These are phyloP conservation scores for Apophysomyces sp. DNA, from an alignment of 371 early-diverging fungal species.

Conservation along the genomic window DNA sequence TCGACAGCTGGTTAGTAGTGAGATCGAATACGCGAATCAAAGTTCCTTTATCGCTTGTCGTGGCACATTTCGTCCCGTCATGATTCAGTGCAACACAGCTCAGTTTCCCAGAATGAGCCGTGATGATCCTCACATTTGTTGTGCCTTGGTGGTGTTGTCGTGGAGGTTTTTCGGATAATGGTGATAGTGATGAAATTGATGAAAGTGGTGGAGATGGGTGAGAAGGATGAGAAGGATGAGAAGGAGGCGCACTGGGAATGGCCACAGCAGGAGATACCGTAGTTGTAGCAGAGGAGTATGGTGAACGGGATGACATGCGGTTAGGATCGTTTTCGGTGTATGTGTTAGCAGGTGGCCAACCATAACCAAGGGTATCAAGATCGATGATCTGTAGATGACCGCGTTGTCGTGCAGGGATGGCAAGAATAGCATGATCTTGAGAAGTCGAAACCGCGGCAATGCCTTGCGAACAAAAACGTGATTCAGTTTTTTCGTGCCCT, in stretches of 20 bases:
- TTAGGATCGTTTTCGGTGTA: conserved; percentile 4
- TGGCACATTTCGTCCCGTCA: conserved; percentile 79
- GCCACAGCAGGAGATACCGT: too few species aligned
- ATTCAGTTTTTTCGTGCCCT: background rate
- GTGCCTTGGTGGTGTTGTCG: conserved; percentile 21
- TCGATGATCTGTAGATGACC: conserved; percentile 90
- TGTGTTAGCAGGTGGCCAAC: conserved; percentile 13
- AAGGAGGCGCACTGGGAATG: too few species aligned
- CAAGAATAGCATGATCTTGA: conserved; percentile 62
- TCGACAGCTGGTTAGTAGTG: conserved; percentile 66
- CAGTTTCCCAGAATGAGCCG: conserved; percentile 81
- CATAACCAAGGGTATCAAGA: conserved; percentile 58
- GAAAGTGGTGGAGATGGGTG: conserved; percentile 9
- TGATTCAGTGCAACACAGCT: conserved; percentile 75
- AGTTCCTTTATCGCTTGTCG: conserved; percentile 89
- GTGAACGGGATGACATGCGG: background rate
- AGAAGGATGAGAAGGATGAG: conserved; percentile 4
- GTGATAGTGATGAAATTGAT: background rate
- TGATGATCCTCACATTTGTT: conserved; percentile 75
- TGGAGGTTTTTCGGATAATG: background rate
- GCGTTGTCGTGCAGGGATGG: conserved; percentile 75
- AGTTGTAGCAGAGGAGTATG: background rate
- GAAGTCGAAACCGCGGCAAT: conserved; percentile 67
- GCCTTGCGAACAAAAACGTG: conserved; percentile 30
- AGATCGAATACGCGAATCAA: conserved; percentile 89